These are phyloP conservation scores for Fusarium pseudograminearum DNA, from an alignment of 2,329 filamentous ascomycete genomes.

Conservation along the genomic window DNA sequence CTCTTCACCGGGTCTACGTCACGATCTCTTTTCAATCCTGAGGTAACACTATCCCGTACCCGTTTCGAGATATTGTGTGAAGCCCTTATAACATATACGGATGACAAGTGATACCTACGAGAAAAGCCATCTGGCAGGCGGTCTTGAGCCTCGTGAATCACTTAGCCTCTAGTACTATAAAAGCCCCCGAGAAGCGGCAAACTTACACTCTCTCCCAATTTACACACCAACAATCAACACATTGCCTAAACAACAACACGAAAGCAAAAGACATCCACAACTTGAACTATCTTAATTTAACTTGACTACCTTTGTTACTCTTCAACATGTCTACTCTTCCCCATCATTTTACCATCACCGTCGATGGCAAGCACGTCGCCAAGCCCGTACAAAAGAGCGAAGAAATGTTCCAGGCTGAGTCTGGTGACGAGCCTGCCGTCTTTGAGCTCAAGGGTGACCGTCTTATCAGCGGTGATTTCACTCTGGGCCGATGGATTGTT, in stretches of 20 bases:
- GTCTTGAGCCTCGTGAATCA: neutral
- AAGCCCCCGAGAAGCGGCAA: neutral
- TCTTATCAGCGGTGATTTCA: slow-evolving; percentile 5
- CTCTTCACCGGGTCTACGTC: slow-evolving; percentile 2
- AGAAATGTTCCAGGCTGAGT: slow-evolving; percentile 6
- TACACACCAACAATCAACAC: neutral
- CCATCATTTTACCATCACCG: slow-evolving; percentile 13
- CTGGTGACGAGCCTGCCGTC: slow-evolving; percentile 5
- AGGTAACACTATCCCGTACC: neutral
- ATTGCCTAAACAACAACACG: neutral
- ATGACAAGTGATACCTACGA: neutral
- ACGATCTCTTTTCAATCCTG: neutral
- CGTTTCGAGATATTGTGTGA: neutral
- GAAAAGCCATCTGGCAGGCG: too few relatives aligned
- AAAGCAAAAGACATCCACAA: neutral
- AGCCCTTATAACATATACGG: neutral
- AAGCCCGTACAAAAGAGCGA: neutral
- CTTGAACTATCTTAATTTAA: neutral
- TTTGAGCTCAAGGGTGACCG: slow-evolving; percentile 8
- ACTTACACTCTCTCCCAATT: neutral
- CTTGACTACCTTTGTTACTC: neutral
- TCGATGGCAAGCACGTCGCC: slow-evolving; percentile 15
- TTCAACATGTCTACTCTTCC: slow-evolving; percentile 10
- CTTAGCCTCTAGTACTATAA: neutral
- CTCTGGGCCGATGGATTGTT: slow-evolving; percentile 9